Conservation (phyloP, 208 protist genomes). For the Paratrypanosoma confusum region DNA sequence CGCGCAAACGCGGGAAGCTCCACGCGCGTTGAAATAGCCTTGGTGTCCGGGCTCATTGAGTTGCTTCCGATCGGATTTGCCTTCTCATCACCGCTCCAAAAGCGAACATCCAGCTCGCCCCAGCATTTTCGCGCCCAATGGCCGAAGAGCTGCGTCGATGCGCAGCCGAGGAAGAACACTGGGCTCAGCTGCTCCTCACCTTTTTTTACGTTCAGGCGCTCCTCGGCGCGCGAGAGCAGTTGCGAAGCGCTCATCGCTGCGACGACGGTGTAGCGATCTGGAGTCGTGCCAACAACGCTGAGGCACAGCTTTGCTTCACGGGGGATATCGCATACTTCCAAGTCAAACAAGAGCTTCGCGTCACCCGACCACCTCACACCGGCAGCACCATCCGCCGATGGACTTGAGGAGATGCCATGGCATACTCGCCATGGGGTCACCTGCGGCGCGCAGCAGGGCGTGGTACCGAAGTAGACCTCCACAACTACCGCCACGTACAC, state of each 20-base stretch:
- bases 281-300: conserved; percentile 20
- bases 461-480: conserved; percentile 37
- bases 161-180: conserved; percentile 33
- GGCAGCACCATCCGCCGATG: conserved; percentile 3
- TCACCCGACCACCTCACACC: conserved; percentile 14
- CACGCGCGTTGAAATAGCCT: conserved; percentile 18
- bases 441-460: conserved; percentile 19
- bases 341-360: conserved; percentile 16
- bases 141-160: conserved; percentile 42
- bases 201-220: conserved; percentile 14
- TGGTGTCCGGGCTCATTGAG: conserved; percentile 20
- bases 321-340: conserved; percentile 23
- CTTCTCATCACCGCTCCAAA: conserved; percentile 27
- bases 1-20: conserved; percentile 36
- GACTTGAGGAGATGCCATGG: conserved; percentile 1
- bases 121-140: conserved; percentile 26
- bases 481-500: conserved; percentile 41
- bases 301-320: conserved; percentile 59
- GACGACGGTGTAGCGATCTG: conserved; percentile 14
- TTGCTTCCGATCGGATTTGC: conserved; percentile 30
- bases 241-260: conserved; percentile 12
- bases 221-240: conserved; percentile 20
- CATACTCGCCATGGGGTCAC: conserved; percentile 29
- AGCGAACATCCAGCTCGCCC: conserved; percentile 13
- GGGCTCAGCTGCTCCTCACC: conserved; percentile 19